A percentile compares a stretch with the other conserved stretches of the same genome.
Conservation (phyloP, 345 rosid genomes). For the Aethionema arabicum region DNA sequence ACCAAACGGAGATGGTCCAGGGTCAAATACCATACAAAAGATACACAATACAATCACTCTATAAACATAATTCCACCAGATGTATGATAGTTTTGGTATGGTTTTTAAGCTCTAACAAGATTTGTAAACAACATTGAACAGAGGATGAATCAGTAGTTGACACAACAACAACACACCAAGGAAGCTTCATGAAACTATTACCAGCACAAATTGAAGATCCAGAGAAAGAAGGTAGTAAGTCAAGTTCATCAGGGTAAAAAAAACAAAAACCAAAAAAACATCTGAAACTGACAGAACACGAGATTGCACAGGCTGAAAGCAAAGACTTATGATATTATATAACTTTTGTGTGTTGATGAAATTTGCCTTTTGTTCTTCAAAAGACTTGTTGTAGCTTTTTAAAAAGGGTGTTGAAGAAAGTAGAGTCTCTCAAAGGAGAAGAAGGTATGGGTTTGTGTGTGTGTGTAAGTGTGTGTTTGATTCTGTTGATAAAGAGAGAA, state of each 20-base stretch:
- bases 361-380: too few species aligned
- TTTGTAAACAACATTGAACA: slow-evolving; percentile 36
- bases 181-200: slow-evolving; percentile 79
- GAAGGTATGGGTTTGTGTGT: too few species aligned
- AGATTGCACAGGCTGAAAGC: slow-evolving; percentile 32
- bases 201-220: slow-evolving; percentile 63
- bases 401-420: too few species aligned
- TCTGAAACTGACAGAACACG: too few species aligned
- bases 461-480: slow-evolving; percentile 12
- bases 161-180: slow-evolving; percentile 38
- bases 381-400: too few species aligned
- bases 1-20: too few species aligned
- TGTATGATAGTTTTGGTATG: not conserved
- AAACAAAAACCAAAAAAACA: slow-evolving; percentile 11
- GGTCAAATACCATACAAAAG: too few species aligned
- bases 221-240: slow-evolving; percentile 47
- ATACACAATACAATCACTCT: not conserved
- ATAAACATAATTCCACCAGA: not conserved
- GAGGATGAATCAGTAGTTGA: slow-evolving; percentile 66
- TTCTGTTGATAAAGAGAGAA: slow-evolving; percentile 30
- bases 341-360: slow-evolving; percentile 9
- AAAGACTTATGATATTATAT: slow-evolving; percentile 24
- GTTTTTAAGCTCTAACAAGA: not conserved
- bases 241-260: slow-evolving; percentile 33
- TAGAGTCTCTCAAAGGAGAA: too few species aligned